Conservation (phyloP, 108 stramenopile species). For the Asterionellopsis glacialis region DNA sequence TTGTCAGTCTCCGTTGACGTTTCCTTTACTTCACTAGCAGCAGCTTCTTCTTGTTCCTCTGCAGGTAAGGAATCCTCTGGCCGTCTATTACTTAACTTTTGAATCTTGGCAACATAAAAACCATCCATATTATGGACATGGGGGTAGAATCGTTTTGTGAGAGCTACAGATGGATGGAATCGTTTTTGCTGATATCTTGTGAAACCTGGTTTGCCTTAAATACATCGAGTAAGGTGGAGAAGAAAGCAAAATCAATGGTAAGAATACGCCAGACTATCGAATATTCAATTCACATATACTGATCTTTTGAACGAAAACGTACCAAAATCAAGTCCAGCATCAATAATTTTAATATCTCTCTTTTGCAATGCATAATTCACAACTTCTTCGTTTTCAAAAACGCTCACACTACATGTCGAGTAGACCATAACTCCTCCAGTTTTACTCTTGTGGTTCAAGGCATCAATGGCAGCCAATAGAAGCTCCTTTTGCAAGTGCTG, state of each 20-base stretch:
- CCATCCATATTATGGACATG: slow-evolving; percentile 99
- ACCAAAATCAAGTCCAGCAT: slow-evolving; percentile 90
- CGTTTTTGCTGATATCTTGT: slow-evolving; percentile 90
- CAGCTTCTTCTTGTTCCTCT: slow-evolving; percentile 27
- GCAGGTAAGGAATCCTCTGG: slow-evolving; percentile 23
- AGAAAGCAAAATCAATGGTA: not conserved
- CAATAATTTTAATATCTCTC: slow-evolving; percentile 93
- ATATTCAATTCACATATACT: not conserved
- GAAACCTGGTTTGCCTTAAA: slow-evolving; percentile 86
- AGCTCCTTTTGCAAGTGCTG: slow-evolving; percentile 98
- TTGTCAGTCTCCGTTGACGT: not conserved
- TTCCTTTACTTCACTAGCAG: slow-evolving; percentile 11
- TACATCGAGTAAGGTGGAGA: not conserved
- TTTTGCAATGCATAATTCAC: slow-evolving; percentile 94
- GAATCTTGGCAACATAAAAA: slow-evolving; percentile 97
- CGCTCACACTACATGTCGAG: slow-evolving; percentile 96
- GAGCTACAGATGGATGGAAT: slow-evolving; percentile 94
- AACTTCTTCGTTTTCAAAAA: slow-evolving; percentile 98
- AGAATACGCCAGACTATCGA: slow-evolving; percentile 3
- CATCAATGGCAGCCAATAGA: slow-evolving; percentile 95
- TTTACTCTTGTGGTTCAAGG: slow-evolving; percentile 87
- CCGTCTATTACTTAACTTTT: slow-evolving; percentile 80
- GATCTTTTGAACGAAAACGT: slow-evolving; percentile 22
- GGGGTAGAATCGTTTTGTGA: slow-evolving; percentile 96
- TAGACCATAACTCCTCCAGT: slow-evolving; percentile 97